Conservation (phyloP, 2,329 filamentous ascomycete species). For the Fusarium mundagurra region DNA sequence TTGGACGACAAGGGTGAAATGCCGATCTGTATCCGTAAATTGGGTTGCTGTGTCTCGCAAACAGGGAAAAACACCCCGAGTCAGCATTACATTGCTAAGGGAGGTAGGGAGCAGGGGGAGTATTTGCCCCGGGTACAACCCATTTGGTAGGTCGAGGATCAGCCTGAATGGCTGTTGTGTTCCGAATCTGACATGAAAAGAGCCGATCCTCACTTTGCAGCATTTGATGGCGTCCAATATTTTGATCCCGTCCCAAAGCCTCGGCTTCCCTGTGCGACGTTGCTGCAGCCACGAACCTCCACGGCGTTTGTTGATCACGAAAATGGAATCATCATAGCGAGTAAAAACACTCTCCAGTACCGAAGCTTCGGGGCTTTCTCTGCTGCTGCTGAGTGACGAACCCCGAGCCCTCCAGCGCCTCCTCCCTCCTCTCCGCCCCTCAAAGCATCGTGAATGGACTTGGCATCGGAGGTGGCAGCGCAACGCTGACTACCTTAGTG, state of each 20-base stretch:
- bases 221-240: not conserved
- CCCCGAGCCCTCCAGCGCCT: not conserved
- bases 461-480: not conserved
- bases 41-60: not conserved
- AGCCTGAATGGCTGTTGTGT: slow-evolving; percentile 10
- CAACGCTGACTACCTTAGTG: slow-evolving; percentile 2
- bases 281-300: not conserved
- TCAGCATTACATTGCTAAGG: not conserved
- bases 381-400: not conserved
- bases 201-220: not conserved
- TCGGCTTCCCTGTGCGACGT: slow-evolving; percentile 4
- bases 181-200: slow-evolving; percentile 17
- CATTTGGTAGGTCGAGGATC: not conserved
- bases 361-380: not conserved
- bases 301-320: slow-evolving; percentile 7
- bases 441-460: not conserved
- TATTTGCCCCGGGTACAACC: slow-evolving; percentile 17
- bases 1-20: slow-evolving; percentile 18
- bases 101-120: not conserved
- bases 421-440: not conserved
- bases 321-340: not conserved
- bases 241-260: not conserved
- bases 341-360: not conserved
- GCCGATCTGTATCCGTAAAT: slow-evolving; percentile 26
- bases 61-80: slow-evolving; percentile 21